Evolutionary conservation across 495 filamentous ascomycete species (phyloP).

Genomic region (Penicillium lagena): DNA sequence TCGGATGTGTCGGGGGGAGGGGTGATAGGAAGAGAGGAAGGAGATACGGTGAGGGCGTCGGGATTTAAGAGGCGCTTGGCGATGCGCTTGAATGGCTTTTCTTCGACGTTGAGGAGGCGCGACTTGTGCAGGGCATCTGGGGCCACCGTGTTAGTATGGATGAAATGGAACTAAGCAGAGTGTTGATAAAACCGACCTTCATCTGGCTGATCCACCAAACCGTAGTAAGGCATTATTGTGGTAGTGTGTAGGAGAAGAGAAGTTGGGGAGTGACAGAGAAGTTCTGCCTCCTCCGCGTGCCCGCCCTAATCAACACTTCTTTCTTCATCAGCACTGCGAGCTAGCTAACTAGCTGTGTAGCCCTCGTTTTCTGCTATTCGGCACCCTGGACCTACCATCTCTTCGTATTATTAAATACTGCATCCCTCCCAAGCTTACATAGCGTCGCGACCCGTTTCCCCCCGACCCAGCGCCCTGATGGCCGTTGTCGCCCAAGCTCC

Average conservation of each 20-base stretch:
- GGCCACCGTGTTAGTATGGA: slow-evolving; percentile 10
- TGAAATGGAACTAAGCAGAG: slow-evolving; percentile 2
- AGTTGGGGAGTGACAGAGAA: slow-evolving; percentile 9
- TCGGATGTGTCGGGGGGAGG: slow-evolving; percentile 62
- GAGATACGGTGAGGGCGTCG: slow-evolving; percentile 49
- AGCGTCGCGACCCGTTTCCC: background rate
- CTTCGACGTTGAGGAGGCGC: slow-evolving; percentile 86
- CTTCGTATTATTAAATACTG: no score
- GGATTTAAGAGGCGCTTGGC: slow-evolving; percentile 69
- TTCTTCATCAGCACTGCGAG: no score
- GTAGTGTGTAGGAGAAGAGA: background rate
- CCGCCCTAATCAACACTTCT: background rate
- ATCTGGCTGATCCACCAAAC: slow-evolving; percentile 42
- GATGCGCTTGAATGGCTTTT: slow-evolving; percentile 87
- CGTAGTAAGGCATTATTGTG: slow-evolving; percentile 40
- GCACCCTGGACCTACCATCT: no score
- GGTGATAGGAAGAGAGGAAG: slow-evolving; percentile 54
- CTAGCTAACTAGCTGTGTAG: no score
- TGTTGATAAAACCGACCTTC: slow-evolving; percentile 35
- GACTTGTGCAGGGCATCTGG: slow-evolving; percentile 81
- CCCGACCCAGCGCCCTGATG: slow-evolving; percentile 10
- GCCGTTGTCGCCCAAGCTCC: slow-evolving; percentile 9
- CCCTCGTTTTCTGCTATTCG: no score
- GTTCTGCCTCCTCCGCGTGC: slow-evolving; percentile 16
- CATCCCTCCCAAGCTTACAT: no score